These are phyloP conservation scores for Hawksworthiomyces lignivorus DNA, from an alignment of 2,329 filamentous ascomycete species.

Conservation along the genomic window DNA sequence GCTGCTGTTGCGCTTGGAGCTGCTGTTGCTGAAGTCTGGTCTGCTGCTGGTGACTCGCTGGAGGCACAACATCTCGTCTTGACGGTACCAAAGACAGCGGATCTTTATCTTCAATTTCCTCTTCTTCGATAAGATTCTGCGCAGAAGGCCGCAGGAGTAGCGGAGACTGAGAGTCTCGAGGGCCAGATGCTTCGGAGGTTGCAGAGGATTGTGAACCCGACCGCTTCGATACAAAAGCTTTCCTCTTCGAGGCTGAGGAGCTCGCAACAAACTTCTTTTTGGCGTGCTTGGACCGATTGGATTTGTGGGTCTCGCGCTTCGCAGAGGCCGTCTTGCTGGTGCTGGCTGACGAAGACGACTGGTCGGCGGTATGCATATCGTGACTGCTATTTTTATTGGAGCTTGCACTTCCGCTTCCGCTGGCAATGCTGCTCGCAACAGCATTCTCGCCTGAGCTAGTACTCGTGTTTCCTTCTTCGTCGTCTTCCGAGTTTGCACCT, in stretches of 20 bases:
- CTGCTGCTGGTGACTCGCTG: not conserved
- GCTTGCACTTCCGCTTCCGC: not conserved
- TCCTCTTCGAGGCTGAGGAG: constrained; percentile 34
- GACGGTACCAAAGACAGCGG: not conserved
- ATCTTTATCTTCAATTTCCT: not conserved
- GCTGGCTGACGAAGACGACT: not conserved
- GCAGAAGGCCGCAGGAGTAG: not conserved
- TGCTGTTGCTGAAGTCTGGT: too few relatives aligned
- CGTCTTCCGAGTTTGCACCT: constrained; percentile 32
- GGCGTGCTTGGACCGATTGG: not conserved
- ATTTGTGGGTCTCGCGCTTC: not conserved
- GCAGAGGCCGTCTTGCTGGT: not conserved
- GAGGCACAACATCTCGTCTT: not conserved
- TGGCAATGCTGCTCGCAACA: constrained; percentile 7
- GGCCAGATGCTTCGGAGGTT: constrained; percentile 23
- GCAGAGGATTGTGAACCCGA: constrained; percentile 40
- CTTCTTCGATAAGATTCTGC: constrained; percentile 6
- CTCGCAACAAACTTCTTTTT: constrained; percentile 36
- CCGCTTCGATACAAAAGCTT: constrained; percentile 37
- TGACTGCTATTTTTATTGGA: not conserved
- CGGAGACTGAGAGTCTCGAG: constrained; percentile 8
- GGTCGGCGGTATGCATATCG: not conserved
- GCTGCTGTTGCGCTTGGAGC: too few relatives aligned
- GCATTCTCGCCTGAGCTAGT: constrained; percentile 18
- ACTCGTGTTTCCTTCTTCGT: constrained; percentile 17